Base-by-base conservation (phyloP, 345 rosid genomes). In the Eucalyptus sp. region DNA sequence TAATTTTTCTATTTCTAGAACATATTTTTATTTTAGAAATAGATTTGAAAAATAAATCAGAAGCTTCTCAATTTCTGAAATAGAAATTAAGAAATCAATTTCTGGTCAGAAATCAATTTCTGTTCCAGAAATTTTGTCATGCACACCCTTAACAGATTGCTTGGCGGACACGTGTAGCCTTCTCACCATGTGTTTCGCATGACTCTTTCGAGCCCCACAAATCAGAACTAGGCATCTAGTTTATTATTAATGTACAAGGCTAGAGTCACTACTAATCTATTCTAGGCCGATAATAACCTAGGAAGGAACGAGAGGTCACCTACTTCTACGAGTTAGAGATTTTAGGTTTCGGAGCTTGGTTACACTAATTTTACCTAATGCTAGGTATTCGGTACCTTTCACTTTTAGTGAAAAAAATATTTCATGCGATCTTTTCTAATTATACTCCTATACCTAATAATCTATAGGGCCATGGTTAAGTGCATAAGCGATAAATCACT, bases 271-370 rank as follows among this genome's bases (percentile, higher is more conserved):
- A 64, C 76, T 14, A 14, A 64, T 64, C 18, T 14, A 14, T 2
- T 29, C 76, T n/a, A n/a, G 76, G 37, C 76, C 5, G 62, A 24
- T 24, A 2, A 56, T 24, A 56, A 29, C 62, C 62, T 22, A 56
- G 62, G 11, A 24, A 56, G 12, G 27, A 8, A 24, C 13, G 6
- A 24, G 29, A 56, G 29, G 5, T 56, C 29, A 56, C 68, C 31
- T 27, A 12, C 13, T 27, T 31, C 6, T 16, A 10, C 10, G 11
- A 68, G 8, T 17, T 17, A 16, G 24, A 68, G 80, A 68, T 68
- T 68, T 31, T 17, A 3, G 2, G 22, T 4, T 68, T 4, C 0
- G 3, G 6, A 31, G 22, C 2, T 68, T 13, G 6, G 0, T 68
- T 31, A 31, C 1, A 16, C 43, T 17, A 33, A 18, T 31, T 16